Evolutionary conservation across 2,329 filamentous ascomycete genomes (phyloP).

Genomic region (Sporothrix dimorphospora): DNA sequence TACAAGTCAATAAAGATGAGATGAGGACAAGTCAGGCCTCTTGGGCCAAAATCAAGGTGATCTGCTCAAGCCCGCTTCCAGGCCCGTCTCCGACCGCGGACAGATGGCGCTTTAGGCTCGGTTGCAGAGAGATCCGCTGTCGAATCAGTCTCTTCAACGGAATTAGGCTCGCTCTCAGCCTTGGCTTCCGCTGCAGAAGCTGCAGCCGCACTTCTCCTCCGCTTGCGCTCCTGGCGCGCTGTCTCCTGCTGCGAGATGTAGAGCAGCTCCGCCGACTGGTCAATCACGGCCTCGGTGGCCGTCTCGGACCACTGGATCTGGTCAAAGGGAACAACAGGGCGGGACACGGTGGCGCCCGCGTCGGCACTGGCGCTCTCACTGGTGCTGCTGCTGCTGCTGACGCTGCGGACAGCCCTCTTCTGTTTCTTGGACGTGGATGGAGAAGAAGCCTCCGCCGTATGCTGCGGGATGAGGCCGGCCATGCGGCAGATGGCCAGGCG

Average conservation of each 20-base stretch:
- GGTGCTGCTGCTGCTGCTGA: no score
- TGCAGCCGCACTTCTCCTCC: neutral
- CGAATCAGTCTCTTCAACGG: neutral
- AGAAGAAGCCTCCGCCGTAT: neutral
- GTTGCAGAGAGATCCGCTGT: neutral
- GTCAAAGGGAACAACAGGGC: conserved; percentile 42
- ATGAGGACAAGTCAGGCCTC: neutral
- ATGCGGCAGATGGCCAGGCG: conserved; percentile 42
- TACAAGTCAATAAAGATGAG: neutral
- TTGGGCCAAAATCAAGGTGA: neutral
- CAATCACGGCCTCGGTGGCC: conserved; percentile 18
- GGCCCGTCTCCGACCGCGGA: conserved; percentile 23
- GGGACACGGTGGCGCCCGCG: neutral
- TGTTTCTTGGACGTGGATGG: neutral
- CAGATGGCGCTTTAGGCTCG: neutral
- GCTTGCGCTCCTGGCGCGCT: neutral
- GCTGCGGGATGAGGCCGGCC: conserved; percentile 39
- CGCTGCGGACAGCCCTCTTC: neutral
- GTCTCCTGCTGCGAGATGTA: conserved; percentile 28
- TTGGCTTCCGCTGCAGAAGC: neutral
- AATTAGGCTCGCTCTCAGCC: neutral
- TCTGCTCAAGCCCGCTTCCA: conserved; percentile 23
- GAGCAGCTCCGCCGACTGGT: conserved; percentile 31
- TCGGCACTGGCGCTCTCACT: neutral
- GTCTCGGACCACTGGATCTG: conserved; percentile 38